A percentile compares a stretch with the other conserved stretches of the same genome.
Evolutionary conservation across 345 rosid species (phyloP).

Genomic region (Physaria fendleri): DNA sequence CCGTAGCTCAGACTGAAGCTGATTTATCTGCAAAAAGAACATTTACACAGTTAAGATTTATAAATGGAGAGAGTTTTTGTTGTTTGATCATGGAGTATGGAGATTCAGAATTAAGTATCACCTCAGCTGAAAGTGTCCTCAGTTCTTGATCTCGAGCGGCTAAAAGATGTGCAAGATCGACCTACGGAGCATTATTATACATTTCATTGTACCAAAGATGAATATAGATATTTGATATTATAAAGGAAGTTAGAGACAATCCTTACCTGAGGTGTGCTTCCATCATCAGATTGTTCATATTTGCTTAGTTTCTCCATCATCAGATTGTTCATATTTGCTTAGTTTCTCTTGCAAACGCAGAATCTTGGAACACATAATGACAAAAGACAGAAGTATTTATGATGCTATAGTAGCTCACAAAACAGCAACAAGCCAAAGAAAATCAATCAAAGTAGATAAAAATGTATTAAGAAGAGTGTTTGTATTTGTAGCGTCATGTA

Average conservation of each 20-base stretch:
- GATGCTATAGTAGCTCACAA: background rate
- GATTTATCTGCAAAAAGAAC: conserved; percentile 56
- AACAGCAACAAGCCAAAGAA: background rate
- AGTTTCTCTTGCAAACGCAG: conserved; percentile 84
- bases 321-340: conserved; percentile 82
- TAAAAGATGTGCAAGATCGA: conserved; percentile 87
- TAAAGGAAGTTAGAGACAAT: background rate
- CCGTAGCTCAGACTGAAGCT: conserved; percentile 80
- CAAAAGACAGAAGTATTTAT: background rate
- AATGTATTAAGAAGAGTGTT: background rate
- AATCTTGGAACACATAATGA: conserved; percentile 43
- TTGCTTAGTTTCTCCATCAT: conserved; percentile 89
- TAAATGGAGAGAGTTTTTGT: background rate
- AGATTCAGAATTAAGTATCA: conserved; percentile 24
- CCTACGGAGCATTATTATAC: conserved; percentile 34
- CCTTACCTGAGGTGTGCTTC: conserved; percentile 82
- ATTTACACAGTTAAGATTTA: background rate
- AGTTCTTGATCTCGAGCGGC: conserved; percentile 94
- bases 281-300: conserved; percentile 78
- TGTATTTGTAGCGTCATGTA: conserved; percentile 9
- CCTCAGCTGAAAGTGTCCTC: conserved; percentile 91
- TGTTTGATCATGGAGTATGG: background rate
- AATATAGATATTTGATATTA: background rate
- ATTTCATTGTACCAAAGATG: background rate
- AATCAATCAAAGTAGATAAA: background rate